Percentiles rank a stretch among this genome's conserved stretches.
These are phyloP conservation scores for Grifola frondosa DNA, from an alignment of 1,284 basidiomycete species.

Conservation along the genomic window DNA sequence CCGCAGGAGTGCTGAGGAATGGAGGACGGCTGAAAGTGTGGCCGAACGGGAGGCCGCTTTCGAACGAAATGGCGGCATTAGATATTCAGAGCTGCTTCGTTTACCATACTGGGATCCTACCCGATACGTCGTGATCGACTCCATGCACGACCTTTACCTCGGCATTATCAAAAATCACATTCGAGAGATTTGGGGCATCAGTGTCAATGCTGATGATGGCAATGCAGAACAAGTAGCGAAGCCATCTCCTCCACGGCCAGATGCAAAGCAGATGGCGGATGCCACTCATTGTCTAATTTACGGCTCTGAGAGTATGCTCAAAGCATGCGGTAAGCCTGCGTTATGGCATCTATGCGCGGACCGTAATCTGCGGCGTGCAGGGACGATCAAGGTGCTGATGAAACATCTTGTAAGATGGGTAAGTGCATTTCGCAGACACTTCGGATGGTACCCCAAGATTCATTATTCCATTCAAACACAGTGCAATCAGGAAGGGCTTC, in stretches of 20 bases:
- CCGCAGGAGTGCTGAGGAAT: constrained; percentile 22
- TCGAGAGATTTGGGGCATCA: constrained; percentile 29
- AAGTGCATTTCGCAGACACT: too few relatives aligned
- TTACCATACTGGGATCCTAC: constrained; percentile 39
- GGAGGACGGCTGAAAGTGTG: constrained; percentile 11
- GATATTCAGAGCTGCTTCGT: constrained; percentile 26
- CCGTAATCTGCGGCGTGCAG: background rate
- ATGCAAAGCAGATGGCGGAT: too few relatives aligned
- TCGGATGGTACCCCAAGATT: too few relatives aligned
- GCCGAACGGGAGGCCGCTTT: constrained; percentile 1
- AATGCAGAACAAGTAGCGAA: constrained; percentile 11
- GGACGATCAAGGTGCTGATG: background rate
- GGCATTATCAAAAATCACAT: constrained; percentile 27
- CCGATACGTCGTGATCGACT: constrained; percentile 31
- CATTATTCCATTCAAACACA: too few relatives aligned
- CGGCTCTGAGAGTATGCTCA: background rate
- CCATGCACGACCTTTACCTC: constrained; percentile 37
- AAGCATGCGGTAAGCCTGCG: background rate
- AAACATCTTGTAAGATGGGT: constrained; percentile 1
- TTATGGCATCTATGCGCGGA: constrained; percentile 7
- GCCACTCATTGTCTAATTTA: too few relatives aligned
- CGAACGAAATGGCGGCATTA: constrained; percentile 11
- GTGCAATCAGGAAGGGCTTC: too few relatives aligned
- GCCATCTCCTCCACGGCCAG: too few relatives aligned
- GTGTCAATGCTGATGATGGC: constrained; percentile 17